Base-by-base conservation (phyloP, 495 filamentous ascomycete genomes). In the Lophium mytilinum region DNA sequence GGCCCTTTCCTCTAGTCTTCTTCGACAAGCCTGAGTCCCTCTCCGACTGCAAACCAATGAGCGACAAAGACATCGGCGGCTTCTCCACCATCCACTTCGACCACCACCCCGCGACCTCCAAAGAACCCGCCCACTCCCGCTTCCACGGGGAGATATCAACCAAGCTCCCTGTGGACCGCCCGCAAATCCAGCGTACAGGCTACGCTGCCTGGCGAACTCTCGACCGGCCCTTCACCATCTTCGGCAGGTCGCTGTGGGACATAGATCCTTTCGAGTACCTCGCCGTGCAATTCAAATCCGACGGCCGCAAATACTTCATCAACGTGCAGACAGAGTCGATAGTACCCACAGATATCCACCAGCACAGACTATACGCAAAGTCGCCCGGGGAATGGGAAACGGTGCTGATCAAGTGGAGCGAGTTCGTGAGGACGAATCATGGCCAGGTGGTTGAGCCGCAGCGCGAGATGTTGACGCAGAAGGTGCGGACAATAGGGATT, bases 251-350 rank as follows among this genome's bases (percentile, higher is more conserved):
- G 17, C 75, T 87, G 37, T 95, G 88, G 89, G 83, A 98, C 67
- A 84, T 95, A 51, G 90, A 96, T 57, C 84, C 85, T 1, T 96
- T 95, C 71, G 69, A 78, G 6, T 97, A 89, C 71, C 81, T 97
- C 8, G 94, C 88, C 0, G 69, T 98, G 66, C 84, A 90, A n/a
- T 77, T 97, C 60, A 92, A 89, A 69, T 89, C 86, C 21, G 94
- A 97, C 71, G 91, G 92, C 11, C 75, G 92, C 9, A 85, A 87
- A 60, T 98, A 97, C 72, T 89, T 93, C 50, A 84, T 98, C 49
- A 98, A 98, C 70, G 75, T 98, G 37, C 94, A 96, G 76, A 96
- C 90, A 9, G 93, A 98, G 58, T 86, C 86, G 1, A 81, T 97
- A 52, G 86, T 95, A 46, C 84, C 89, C 36, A 92, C 91, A 3